These are phyloP conservation scores for Tilletia setariae DNA, from an alignment of 1,284 basidiomycete species.

Conservation along the genomic window DNA sequence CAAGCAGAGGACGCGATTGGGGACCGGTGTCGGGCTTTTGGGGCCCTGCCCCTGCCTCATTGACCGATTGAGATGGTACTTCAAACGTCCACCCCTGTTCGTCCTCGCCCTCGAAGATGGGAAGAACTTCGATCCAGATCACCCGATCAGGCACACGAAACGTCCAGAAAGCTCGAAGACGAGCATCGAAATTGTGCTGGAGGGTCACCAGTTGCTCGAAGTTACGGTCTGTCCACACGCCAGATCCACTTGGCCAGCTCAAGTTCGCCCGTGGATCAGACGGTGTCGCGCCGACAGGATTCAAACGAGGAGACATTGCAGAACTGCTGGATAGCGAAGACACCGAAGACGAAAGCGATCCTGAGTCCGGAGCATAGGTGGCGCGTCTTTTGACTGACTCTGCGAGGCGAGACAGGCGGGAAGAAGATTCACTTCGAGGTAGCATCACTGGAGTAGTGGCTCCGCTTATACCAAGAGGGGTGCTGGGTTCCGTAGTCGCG, in stretches of 20 bases:
- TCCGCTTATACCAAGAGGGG: background rate
- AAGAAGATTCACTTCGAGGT: background rate
- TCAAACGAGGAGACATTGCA: background rate
- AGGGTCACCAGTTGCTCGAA: conserved; percentile 37
- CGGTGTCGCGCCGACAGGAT: background rate
- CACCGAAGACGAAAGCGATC: conserved; percentile 4
- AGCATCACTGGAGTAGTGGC: background rate
- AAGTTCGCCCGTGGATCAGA: background rate
- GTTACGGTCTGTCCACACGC: conserved; percentile 32
- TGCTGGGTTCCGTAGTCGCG: background rate
- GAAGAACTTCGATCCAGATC: conserved; percentile 36
- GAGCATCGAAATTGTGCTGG: conserved; percentile 30
- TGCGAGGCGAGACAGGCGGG: conserved; percentile 4
- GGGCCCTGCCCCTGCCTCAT: too few relatives aligned
- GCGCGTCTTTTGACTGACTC: conserved; percentile 11
- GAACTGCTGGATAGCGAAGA: background rate
- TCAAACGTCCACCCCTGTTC: conserved; percentile 19
- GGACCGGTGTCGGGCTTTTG: too few relatives aligned
- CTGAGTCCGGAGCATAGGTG: background rate
- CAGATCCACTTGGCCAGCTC: conserved; percentile 24
- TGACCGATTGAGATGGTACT: conserved; percentile 22
- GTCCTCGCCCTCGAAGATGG: conserved; percentile 28
- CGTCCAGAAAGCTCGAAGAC: conserved; percentile 42
- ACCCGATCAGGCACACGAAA: conserved; percentile 32
- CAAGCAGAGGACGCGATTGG: conserved; percentile 1